These are phyloP conservation scores for Boletus bicolor DNA, from an alignment of 768 basidiomycete species.

Conservation along the genomic window DNA sequence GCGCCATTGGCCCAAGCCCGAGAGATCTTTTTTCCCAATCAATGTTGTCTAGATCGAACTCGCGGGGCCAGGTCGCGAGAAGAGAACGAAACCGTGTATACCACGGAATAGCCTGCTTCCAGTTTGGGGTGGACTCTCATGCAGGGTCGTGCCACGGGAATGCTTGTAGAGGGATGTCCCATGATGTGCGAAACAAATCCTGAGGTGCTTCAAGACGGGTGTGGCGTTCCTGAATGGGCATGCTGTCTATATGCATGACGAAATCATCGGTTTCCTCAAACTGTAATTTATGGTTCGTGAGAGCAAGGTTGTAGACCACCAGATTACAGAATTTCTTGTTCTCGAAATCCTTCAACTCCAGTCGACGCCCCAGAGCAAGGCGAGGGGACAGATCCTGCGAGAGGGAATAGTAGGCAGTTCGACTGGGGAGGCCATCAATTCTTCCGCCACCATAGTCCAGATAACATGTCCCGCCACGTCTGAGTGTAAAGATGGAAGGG, in stretches of 20 bases:
- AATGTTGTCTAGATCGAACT: background rate
- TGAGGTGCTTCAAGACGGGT: background rate
- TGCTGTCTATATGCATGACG: background rate
- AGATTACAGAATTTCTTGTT: background rate
- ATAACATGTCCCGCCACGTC: background rate
- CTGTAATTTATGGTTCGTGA: background rate
- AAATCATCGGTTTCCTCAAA: background rate
- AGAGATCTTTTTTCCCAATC: background rate
- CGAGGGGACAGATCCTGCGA: background rate
- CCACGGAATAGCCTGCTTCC: background rate
- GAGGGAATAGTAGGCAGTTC: background rate
- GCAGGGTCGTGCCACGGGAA: background rate
- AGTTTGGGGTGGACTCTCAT: background rate
- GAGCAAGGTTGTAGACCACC: background rate
- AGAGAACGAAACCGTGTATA: background rate
- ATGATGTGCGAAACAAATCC: background rate
- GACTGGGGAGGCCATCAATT: background rate
- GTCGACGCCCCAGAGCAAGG: background rate
- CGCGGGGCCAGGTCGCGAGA: background rate
- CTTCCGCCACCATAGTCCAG: background rate
- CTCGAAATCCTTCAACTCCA: background rate
- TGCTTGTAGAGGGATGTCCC: background rate
- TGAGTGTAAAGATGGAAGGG: background rate
- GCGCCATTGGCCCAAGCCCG: background rate
- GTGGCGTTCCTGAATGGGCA: background rate